Evolutionary conservation across 73 alveolate genomes (phyloP).

Genomic region (Uronychia setigera): DNA sequence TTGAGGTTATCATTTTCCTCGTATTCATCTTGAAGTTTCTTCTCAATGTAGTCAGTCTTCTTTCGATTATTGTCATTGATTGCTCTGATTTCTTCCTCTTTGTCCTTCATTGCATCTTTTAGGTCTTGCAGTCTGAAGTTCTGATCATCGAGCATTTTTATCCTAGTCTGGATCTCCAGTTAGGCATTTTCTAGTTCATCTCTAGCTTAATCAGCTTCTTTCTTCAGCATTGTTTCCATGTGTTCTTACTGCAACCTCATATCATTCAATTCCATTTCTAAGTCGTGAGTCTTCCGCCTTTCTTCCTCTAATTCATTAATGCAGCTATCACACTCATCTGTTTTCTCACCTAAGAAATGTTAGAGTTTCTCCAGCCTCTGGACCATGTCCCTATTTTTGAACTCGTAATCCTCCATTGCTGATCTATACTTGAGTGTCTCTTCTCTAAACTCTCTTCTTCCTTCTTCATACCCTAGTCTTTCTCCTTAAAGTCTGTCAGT

Average conservation of each 20-base stretch:
- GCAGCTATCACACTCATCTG: constrained; percentile 39
- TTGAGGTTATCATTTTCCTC: constrained; percentile 49
- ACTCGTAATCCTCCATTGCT: constrained; percentile 43
- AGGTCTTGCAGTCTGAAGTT: constrained; percentile 34
- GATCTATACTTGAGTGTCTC: constrained; percentile 20
- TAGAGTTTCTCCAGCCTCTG: constrained; percentile 17
- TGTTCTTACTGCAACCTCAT: constrained; percentile 31
- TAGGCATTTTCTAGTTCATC: constrained; percentile 47
- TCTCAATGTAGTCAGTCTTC: constrained; percentile 37
- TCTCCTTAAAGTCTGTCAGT: constrained; percentile 20
- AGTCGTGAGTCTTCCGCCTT: no score
- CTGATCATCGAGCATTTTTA: constrained; percentile 68
- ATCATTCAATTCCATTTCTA: constrained; percentile 13
- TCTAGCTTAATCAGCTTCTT: constrained; percentile 10
- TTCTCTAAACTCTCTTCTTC: constrained; percentile 27
- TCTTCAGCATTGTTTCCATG: constrained; percentile 8
- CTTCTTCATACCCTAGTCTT: constrained; percentile 8
- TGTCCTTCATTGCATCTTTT: constrained; percentile 17
- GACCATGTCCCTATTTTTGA: constrained; percentile 30
- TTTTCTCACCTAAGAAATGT: constrained; percentile 29
- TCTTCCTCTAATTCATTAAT: constrained; percentile 14
- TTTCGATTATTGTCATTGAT: constrained; percentile 27
- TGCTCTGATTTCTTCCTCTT: constrained; percentile 43
- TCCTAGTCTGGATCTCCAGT: constrained; percentile 43
- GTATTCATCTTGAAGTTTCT: constrained; percentile 42